A percentile compares a stretch with the other conserved stretches of the same genome.
These are phyloP conservation scores for Kurtzmaniella quercitrusa DNA, from an alignment of 1,139 yeast species.

Conservation along the genomic window DNA sequence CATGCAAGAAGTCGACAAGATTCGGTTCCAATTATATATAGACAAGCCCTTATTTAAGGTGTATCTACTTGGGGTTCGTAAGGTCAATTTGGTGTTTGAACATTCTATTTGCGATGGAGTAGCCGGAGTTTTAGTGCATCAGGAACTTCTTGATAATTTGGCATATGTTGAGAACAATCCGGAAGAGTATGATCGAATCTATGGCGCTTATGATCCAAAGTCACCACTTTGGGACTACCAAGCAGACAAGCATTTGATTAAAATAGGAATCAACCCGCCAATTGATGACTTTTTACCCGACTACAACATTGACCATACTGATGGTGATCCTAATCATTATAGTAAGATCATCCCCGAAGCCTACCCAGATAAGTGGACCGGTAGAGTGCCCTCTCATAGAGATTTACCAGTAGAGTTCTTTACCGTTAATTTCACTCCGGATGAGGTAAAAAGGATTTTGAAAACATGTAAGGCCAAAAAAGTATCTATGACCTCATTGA, in stretches of 20 bases:
- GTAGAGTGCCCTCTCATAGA: conserved; percentile 23
- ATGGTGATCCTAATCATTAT: conserved; percentile 21
- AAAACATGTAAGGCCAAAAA: conserved; percentile 23
- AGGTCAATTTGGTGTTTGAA: conserved; percentile 31
- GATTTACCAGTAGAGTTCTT: conserved; percentile 21
- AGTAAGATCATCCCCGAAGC: conserved; percentile 21
- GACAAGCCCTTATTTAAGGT: conserved; percentile 30
- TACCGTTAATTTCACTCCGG: conserved; percentile 28
- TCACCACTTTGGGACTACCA: conserved; percentile 18
- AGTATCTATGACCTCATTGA: conserved; percentile 35
- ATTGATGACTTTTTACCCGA: conserved; percentile 25
- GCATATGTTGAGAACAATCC: conserved; percentile 15
- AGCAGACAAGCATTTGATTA: conserved; percentile 17
- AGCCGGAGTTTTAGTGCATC: conserved; percentile 37
- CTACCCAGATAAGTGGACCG: conserved; percentile 28
- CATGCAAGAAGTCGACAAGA: conserved; percentile 22
- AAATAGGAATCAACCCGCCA: conserved; percentile 32
- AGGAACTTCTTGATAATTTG: conserved; percentile 28
- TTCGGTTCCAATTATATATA: conserved; percentile 20
- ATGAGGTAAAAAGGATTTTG: conserved; percentile 21
- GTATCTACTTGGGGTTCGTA: conserved; percentile 17
- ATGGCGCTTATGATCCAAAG: conserved; percentile 12
- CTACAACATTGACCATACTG: conserved; percentile 21
- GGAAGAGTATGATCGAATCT: conserved; percentile 8
- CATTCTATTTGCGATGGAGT: conserved; percentile 43